Evolutionary conservation across 441 rosid species (phyloP).

Genomic region (Pelargonium fulgidum): DNA sequence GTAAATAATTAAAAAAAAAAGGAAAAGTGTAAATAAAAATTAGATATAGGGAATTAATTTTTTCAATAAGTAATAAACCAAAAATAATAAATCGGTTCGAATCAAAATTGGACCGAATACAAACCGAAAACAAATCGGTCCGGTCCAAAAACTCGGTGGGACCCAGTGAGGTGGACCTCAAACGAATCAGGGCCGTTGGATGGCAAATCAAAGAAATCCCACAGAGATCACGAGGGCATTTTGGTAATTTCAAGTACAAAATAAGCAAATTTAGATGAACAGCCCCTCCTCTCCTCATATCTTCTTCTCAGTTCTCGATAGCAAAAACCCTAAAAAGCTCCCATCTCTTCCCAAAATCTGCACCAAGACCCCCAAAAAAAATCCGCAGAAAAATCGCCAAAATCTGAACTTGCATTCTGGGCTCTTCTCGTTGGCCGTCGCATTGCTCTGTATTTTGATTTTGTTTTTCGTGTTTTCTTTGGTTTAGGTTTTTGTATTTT

Average conservation of each 20-base stretch:
- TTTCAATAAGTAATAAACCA: too few species aligned
- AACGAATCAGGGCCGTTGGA: background rate
- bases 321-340: constrained; percentile 2
- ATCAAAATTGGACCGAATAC: too few species aligned
- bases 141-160: too few species aligned
- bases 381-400: too few species aligned
- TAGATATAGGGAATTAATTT: too few species aligned
- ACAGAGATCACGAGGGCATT: background rate
- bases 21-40: too few species aligned
- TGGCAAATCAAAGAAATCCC: background rate
- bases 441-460: constrained; percentile 2
- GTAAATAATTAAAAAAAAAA: too few species aligned
- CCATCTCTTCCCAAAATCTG: background rate
- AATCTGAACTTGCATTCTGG: background rate
- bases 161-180: background rate
- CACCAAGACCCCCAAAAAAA: background rate
- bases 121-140: too few species aligned
- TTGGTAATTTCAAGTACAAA: background rate
- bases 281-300: background rate
- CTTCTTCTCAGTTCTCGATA: background rate
- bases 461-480: constrained; percentile 3
- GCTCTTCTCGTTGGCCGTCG: background rate
- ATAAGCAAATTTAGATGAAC: background rate
- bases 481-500: constrained; percentile 3
- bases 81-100: too few species aligned